Base-by-base conservation (phyloP, 78 protist species). In the Salpingoeca rosetta region DNA sequence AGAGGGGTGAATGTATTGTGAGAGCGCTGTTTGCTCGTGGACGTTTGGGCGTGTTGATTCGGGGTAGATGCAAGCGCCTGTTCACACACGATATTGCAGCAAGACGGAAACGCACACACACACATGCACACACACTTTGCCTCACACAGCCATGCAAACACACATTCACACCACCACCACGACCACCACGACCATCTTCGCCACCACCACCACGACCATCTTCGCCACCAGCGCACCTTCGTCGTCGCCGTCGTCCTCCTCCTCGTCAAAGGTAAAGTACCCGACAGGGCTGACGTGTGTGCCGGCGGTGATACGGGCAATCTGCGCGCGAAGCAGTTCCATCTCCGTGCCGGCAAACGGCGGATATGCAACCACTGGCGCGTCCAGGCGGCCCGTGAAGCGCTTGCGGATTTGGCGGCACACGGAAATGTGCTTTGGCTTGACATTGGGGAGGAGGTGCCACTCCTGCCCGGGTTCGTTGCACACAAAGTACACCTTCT, bases 261-360 rank as follows among this genome's bases (percentile, higher is more conserved):
- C 85, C 10, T 7, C 83, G 24, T 83, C 75, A 26, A 76, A 37
- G 37, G 35, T 42, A n/a, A 1, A 38, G 27, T 2, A 1, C 3
- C 42, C 84, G 83, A 74, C 37, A 3, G 43, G 42, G 41, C 12
- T 25, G 22, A 79, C 85, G 73, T 74, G 3, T 37, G 92, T 85
- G 37, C 80, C 79, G 73, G 73, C 39, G 65, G 40, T 0, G 39
- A 89, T 89, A 65, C 92, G 84, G 38, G 88, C 74, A 27, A 89
- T 39, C 84, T 89, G 92, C 25, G 92, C 92, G 1, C 92, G 83
- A 22, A 89, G 85, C 35, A 78, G 81, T 24, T 27, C 11, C 36
- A 57, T 65, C 72, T 89, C 92, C 39, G 1, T 57, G n/a, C 92
- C 92, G 2, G 81, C 79, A 43, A 89, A 89, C 28, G 88, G 76